Evolutionary conservation across 331 rosid genomes (phyloP), one percentile per base, ranked within the genome.

Genomic region (Saraca asoca): DNA sequence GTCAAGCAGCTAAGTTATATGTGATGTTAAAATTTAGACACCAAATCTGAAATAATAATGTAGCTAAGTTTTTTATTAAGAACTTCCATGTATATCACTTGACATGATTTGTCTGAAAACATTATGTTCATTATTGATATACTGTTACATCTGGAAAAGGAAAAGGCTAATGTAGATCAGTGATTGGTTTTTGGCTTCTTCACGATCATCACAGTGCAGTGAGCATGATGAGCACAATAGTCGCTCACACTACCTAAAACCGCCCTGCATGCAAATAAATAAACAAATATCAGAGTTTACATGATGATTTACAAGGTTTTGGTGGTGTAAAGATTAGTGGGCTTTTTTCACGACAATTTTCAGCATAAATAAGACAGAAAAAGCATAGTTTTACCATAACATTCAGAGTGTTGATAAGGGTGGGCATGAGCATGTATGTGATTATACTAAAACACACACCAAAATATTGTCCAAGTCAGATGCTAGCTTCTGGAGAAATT

Each of bases 161-260:
- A 56, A 51, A 66, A 24, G 2, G 31, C 48, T 17, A 42, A 35
- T 12, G 44, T 31, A 58, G 73, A 61, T 72, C 57, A 86, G 76
- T 82, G 87, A 58, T 86, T 57, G 38, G 11, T 29, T 73, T 79
- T 79, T 34, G 87, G 87, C 82, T 16, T 76, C 76, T 79, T 76
- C 73, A 83, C 85, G 24, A 83, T 76, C 87, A 83, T 77, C 62
- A 83, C 79, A 8, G 74, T 51, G 76, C 88, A 76, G 62, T 70
- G 80, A 19, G 80, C 80, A 29, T 79, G 85, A 77, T 79, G 84
- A 19, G 73, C 70, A 66, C 84, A 76, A 15, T 64, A 76, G 58
- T 82, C 87, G 59, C 87, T 79, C 4, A 79, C 80, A 43, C 94
- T 89, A 6, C 96, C 91, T 31, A 89, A 58, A 52, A 89, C 85